A percentile compares a stretch with the other conserved stretches of the same genome.
These are phyloP conservation scores for Leptographium galeiforme DNA, from an alignment of 2,329 filamentous ascomycete species.

Conservation along the genomic window DNA sequence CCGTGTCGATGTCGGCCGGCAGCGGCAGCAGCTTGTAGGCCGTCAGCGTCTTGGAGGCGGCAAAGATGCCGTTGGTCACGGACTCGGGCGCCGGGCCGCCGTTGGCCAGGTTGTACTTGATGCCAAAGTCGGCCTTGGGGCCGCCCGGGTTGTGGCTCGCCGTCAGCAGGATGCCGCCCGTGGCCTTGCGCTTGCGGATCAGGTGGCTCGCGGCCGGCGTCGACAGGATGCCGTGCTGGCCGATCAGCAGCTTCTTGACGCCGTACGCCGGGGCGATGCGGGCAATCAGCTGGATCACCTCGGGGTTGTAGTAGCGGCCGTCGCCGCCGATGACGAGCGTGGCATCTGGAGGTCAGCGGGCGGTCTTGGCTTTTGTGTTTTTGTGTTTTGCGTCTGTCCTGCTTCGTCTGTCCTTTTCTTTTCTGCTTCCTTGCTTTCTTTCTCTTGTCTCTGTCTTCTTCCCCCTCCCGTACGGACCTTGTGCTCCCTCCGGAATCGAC, in stretches of 20 bases:
- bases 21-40: conserved; percentile 89
- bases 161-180: conserved; percentile 90
- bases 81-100: conserved; percentile 91
- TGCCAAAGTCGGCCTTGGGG: conserved; percentile 89
- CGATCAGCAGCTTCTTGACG: conserved; percentile 96
- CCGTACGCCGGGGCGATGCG: conserved; percentile 96
- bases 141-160: conserved; percentile 97
- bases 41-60: conserved; percentile 74
- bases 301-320: conserved; percentile 92
- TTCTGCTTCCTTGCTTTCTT: background rate
- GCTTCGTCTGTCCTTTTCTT: background rate
- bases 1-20: conserved; percentile 64
- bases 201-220: conserved; percentile 93
- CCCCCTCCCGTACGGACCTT: conserved; percentile 38
- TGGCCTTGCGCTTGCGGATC: conserved; percentile 88
- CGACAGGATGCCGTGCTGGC: conserved; percentile 90
- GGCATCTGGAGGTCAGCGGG: conserved; percentile 30
- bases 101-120: conserved; percentile 98
- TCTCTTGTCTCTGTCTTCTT: background rate
- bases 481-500: conserved; percentile 85
- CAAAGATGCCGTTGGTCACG: conserved; percentile 96
- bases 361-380: background rate
- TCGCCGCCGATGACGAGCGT: conserved; percentile 96
- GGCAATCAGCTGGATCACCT: conserved; percentile 91
- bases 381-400: background rate